Percentiles rank a stretch among this genome's conserved stretches.
These are phyloP conservation scores for Rhodocollybia butyracea DNA, from an alignment of 768 basidiomycete species.

Conservation along the genomic window DNA sequence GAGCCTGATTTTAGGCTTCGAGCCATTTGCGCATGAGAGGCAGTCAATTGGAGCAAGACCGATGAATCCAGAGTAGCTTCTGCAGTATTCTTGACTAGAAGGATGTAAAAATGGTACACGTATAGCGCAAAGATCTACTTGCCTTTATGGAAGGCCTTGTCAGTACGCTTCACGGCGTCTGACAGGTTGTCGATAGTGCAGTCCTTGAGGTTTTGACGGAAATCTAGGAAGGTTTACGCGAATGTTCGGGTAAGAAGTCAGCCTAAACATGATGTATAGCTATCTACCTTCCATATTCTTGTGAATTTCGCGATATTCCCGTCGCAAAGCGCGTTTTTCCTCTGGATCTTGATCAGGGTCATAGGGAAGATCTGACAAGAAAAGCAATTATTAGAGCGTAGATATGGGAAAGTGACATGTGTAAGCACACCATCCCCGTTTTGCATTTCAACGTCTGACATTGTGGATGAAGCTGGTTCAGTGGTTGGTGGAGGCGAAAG, in stretches of 20 bases:
- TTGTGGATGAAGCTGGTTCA: neutral
- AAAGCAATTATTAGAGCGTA: neutral
- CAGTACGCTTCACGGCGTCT: conserved; percentile 52
- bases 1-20: conserved; percentile 86
- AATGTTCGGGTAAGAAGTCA: conserved; percentile 29
- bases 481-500: neutral
- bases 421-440: neutral
- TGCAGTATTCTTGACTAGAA: conserved; percentile 70
- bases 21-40: conserved; percentile 83
- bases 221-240: conserved; percentile 21
- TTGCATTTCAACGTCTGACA: conserved; percentile 9
- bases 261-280: neutral
- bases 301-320: conserved; percentile 67
- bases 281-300: conserved; percentile 60
- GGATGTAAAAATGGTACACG: neutral
- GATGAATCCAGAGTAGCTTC: conserved; percentile 91
- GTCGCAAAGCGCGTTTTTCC: conserved; percentile 71
- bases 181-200: conserved; percentile 54
- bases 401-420: neutral
- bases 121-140: conserved; percentile 9
- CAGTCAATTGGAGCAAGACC: conserved; percentile 56
- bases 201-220: conserved; percentile 43
- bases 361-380: conserved; percentile 34
- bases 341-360: conserved; percentile 86
- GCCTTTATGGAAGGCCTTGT: conserved; percentile 67